phyloP scores from a whole-genome alignment of 495 filamentous ascomycete genomes.

The Chlorociboria aeruginascens region DNA sequence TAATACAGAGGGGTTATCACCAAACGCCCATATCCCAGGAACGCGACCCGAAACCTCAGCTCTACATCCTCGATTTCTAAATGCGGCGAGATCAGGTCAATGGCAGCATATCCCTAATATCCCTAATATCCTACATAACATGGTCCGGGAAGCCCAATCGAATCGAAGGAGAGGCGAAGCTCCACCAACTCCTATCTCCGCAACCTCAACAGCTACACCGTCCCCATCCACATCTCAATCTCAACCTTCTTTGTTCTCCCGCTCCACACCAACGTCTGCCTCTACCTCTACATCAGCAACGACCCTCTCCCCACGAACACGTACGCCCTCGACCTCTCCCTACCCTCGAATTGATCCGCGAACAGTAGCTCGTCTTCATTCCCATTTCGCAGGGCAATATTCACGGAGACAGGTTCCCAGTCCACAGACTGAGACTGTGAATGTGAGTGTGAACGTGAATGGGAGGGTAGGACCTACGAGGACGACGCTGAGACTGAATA shows the following conservation, averaged over 20 bases:
- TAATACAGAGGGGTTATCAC: constrained; percentile 16
- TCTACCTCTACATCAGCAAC: background rate
- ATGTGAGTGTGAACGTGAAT: too few species aligned
- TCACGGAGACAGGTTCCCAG: too few species aligned
- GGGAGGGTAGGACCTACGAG: too few species aligned
- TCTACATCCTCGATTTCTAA: constrained; percentile 27
- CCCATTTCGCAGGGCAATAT: background rate
- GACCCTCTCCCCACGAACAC: background rate
- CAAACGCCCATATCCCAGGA: constrained; percentile 19
- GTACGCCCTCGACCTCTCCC: too few species aligned
- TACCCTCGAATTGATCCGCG: background rate
- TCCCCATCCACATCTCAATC: too few species aligned
- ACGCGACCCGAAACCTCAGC: constrained; percentile 26
- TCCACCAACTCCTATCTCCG: constrained; percentile 2
- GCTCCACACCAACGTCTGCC: too few species aligned
- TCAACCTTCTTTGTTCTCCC: too few species aligned
- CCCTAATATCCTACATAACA: constrained; percentile 33
- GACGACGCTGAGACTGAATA: too few species aligned
- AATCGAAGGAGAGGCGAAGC: constrained; percentile 6
- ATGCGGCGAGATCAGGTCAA: constrained; percentile 30
- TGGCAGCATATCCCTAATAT: constrained; percentile 42
- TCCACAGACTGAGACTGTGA: too few species aligned
- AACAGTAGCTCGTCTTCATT: constrained; percentile 7
- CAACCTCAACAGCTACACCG: background rate
- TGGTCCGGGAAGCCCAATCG: constrained; percentile 26